Percentiles rank a stretch among this genome's conserved stretches.
Evolutionary conservation across 345 rosid species (phyloP).

Genomic region (Iberis pinnata): DNA sequence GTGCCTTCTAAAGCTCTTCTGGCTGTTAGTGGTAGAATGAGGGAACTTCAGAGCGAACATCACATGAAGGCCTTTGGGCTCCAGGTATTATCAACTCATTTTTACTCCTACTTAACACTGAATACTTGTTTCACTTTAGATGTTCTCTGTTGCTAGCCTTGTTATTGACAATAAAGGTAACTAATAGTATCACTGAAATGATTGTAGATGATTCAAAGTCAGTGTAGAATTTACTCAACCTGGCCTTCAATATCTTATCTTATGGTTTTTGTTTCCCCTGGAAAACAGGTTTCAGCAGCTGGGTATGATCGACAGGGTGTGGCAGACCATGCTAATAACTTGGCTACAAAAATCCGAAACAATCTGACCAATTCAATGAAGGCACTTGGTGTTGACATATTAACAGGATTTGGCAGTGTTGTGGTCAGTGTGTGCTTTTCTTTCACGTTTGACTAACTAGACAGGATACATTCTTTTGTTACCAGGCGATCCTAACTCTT

Average conservation of each 20-base stretch:
- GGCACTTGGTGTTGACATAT: constrained; percentile 89
- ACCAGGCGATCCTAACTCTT: not conserved
- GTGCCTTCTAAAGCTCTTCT: constrained; percentile 97
- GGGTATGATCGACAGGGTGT: constrained; percentile 93
- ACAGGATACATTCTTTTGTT: not conserved
- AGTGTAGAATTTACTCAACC: not conserved
- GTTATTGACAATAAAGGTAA: no score
- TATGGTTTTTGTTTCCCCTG: not conserved
- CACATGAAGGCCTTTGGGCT: constrained; percentile 92
- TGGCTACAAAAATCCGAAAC: constrained; percentile 80
- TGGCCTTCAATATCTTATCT: constrained; percentile 4
- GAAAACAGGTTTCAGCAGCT: constrained; percentile 74
- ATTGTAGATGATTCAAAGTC: not conserved
- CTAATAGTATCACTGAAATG: no score
- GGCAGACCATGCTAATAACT: constrained; percentile 93
- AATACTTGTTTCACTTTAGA: not conserved
- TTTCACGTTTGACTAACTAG: constrained; percentile 1
- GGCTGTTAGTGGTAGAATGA: constrained; percentile 96
- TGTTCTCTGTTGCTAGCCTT: not conserved
- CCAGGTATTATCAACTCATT: constrained; percentile 45
- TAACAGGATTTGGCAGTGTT: constrained; percentile 77
- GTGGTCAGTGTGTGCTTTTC: constrained; percentile 45
- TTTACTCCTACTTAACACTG: no score
- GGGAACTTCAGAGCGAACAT: constrained; percentile 89
- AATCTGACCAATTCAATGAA: constrained; percentile 92